Conservation (phyloP, 108 stramenopile species). For the Seminavis robusta region DNA sequence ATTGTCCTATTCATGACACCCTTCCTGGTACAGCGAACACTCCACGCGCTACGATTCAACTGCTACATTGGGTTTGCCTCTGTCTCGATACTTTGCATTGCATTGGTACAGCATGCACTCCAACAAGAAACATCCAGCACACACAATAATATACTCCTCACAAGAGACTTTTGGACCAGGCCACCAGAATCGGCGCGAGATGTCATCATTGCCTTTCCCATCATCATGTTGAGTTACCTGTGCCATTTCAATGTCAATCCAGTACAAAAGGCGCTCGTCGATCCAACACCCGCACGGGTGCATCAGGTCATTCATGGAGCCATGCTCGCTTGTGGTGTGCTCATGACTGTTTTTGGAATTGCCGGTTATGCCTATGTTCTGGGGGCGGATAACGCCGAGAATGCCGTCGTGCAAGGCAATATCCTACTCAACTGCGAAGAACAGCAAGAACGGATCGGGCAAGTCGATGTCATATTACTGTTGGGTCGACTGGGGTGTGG, state of each 20-base stretch:
- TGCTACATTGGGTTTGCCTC: conserved; percentile 80
- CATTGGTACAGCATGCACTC: too few relatives aligned
- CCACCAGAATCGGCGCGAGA: too few relatives aligned
- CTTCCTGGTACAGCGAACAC: conserved; percentile 55
- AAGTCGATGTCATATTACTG: conserved; percentile 37
- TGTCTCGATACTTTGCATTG: too few relatives aligned
- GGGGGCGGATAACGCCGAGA: conserved; percentile 34
- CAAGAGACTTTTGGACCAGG: too few relatives aligned
- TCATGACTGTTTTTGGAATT: conserved; percentile 57
- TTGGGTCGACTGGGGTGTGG: conserved; percentile 71
- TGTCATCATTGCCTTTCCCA: conserved; percentile 66
- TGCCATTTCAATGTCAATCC: conserved; percentile 71
- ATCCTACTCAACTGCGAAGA: conserved; percentile 52
- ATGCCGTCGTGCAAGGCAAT: too few relatives aligned
- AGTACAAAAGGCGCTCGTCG: conserved; percentile 50
- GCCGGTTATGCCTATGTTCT: conserved; percentile 65
- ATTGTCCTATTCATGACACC: conserved; percentile 48
- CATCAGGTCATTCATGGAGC: conserved; percentile 32
- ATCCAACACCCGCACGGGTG: conserved; percentile 53
- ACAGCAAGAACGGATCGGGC: too few relatives aligned
- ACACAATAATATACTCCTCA: too few relatives aligned
- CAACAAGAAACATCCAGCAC: too few relatives aligned
- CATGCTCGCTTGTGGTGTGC: conserved; percentile 32
- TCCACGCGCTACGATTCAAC: conserved; percentile 75
- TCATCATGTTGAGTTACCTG: conserved; percentile 64